Evolutionary conservation across 202 grass and related monocot genomes (phyloP).

Genomic region (Thinopyrum obtusiflorum): DNA sequence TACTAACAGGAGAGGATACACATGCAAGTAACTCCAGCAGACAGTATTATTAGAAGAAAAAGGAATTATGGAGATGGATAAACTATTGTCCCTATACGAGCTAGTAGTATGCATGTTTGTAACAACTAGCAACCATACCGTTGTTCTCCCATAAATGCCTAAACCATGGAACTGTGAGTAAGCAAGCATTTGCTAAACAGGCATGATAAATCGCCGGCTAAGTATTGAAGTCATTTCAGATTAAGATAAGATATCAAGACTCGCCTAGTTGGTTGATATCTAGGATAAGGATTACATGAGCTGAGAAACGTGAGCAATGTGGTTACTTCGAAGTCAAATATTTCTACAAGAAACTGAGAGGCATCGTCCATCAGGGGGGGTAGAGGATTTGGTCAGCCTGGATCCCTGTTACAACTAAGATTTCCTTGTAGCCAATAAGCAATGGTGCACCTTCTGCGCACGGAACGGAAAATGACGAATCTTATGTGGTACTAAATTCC

Average conservation of each 20-base stretch:
- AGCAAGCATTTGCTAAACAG: background rate
- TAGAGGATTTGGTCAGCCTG: background rate
- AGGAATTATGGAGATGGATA: conserved; percentile 3
- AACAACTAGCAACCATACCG: background rate
- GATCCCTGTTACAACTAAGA: background rate
- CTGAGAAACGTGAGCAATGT: background rate
- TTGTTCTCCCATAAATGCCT: background rate
- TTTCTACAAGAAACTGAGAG: background rate
- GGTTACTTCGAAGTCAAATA: background rate
- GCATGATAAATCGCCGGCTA: background rate
- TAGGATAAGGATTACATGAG: conserved; percentile 3
- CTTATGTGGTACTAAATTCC: background rate
- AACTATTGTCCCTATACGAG: background rate
- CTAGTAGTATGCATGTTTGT: background rate
- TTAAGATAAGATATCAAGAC: background rate
- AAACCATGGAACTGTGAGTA: conserved; percentile 7
- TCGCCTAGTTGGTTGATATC: background rate
- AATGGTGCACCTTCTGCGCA: background rate
- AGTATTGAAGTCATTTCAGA: background rate
- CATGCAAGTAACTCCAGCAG: conserved; percentile 5
- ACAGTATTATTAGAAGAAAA: conserved; percentile 6
- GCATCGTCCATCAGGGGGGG: background rate
- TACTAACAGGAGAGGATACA: background rate
- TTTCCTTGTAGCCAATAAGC: background rate
- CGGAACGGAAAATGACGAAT: background rate